Evolutionary conservation across 2,329 filamentous ascomycete species (phyloP), one percentile per base, ranked within the genome.

Genomic region (Daldinia eschscholtzii): DNA sequence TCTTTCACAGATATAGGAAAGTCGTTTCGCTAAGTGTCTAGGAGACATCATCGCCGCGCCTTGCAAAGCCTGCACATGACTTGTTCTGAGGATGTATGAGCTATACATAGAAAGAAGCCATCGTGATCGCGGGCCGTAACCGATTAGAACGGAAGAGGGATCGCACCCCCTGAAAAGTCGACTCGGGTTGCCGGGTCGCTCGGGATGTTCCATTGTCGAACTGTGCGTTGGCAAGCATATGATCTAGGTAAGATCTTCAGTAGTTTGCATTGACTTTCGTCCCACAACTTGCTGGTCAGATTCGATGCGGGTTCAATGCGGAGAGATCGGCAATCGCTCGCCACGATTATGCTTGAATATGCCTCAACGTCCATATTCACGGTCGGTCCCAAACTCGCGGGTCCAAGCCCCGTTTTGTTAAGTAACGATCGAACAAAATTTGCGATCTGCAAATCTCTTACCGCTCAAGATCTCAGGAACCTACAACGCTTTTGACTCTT

Each of bases 301-400:
- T 57, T 64, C 35, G 26, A 56, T 41, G 53, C 33, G 53, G 33
- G 42, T 42, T 39, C 6, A 33, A 52, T 18, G 46, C 46, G 46
- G 46, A 52, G 46, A n/a, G 46, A 46, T 26, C 46, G 1, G 20
- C n/a, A 41, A 41, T 46, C 20, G n/a, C 35, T 57, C 44, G 26
- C 52, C 53, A 42, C 44, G 39, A 30, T 52, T 57, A 57, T 63
- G 60, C 60, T 39, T 52, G 46, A 26, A 52, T 9, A 52, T 30
- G 28, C 13, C 28, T n/a, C 23, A 30, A 50, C 46, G 44, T 30
- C 46, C 23, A 33, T 50, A 13, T 6, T 52, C 18, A 52, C 28
- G 46, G 46, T 30, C 46, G 13, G 46, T 52, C 7, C 46, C 46
- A 52, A 52, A 18, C 46, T 30, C 46, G 28, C 46, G 46, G 26